Base-by-base conservation (phyloP, 2,329 filamentous ascomycete species). In the Cadophora malorum region DNA sequence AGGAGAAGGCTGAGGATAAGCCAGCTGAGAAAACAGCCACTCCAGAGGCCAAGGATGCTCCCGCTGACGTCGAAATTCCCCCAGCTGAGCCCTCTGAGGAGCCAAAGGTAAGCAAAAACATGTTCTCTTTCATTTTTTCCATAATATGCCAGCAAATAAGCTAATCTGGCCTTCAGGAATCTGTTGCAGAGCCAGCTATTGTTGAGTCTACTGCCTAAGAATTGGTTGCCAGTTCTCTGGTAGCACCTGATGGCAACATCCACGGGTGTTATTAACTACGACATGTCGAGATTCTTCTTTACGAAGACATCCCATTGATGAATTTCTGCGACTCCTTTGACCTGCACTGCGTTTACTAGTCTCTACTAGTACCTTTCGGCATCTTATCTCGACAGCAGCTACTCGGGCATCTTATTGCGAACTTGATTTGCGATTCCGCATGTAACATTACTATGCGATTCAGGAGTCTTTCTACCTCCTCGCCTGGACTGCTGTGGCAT, bases 1-100 rank as follows among this genome's bases (percentile, higher is more conserved):
- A 80, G 60, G 78, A 80, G 66, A 81, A 80, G 64, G 70, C 77
- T 45, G 80, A 83, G 35, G 76, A 70, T 64, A 80, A 82, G 70
- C 77, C 78, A 49, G 41, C 19, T 14, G 53, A n/a, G 77, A 80
- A 62, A 78, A 81, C 72, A 31, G 75, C 72, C 23, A 74, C 61
- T 52, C n/a, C 61, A 25, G 61, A 52, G 33, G 45, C 19, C 31
- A 53, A 63, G n/a, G 49, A 45, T 10, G 28, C 21, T 7, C 21
- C 61, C 21, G 12, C 31, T 41, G 61, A 41, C 4, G 63, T 58
- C 59, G 79, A 82, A 47, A 78, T 78, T 33, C 62, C 52, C 5
- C 63, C 65, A 33, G 62, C 52, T n/a, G 63, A 65, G 19, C 12
- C 67, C 14, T 60, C 50, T 31, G 72, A 72, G 55, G 72, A 76